Base-by-base conservation (phyloP, 805 yeast species). In the Teunomyces atbi region DNA sequence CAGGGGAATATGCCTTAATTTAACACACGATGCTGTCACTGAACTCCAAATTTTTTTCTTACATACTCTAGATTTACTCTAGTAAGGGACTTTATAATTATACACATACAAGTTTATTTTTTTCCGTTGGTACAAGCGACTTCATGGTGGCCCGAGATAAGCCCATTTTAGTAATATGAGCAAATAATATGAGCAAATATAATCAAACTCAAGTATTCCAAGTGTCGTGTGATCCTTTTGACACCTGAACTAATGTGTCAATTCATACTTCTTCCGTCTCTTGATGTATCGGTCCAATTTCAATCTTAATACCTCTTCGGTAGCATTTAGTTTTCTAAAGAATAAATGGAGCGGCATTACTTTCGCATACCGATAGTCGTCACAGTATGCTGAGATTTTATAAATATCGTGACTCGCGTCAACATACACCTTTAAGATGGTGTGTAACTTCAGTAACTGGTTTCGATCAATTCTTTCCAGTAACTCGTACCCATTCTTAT, bases 361-460 rank as follows among this genome's bases (percentile, higher is more conserved):
- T 16, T 34, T 34, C 21, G 37, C 37, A 19, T 34, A 34, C 37
- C 37, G 37, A 12, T 34, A 34, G 21, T 34, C 37, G 18, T 34
- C 37, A 19, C 37, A 34, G 37, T 34, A 34, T 34, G 37, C 37
- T 19, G 37, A 19, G 10, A 34, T 12, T 19, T 34, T 34, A 34
- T 34, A 34, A 12, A 34, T 18, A 18, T 34, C 37, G 26, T 34
- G 19, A 19, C 11, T 34, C 5, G 20, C 13, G 13, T 34, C 37
- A 19, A 34, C 37, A 12, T 34, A 13, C 6, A 12, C 23, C 13
- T 34, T 23, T 5, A 34, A 34, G 18, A 34, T 18, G 6, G 37
- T 16, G 8, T 10, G 26, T 34, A 34, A 19, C 13, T 19, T 18
- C 18, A 18, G 21, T 11, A 34, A 34, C 26, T 34, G 37, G 7